These are phyloP conservation scores for Aspergillus cavernicola DNA, from an alignment of 495 filamentous ascomycete species.

Conservation along the genomic window DNA sequence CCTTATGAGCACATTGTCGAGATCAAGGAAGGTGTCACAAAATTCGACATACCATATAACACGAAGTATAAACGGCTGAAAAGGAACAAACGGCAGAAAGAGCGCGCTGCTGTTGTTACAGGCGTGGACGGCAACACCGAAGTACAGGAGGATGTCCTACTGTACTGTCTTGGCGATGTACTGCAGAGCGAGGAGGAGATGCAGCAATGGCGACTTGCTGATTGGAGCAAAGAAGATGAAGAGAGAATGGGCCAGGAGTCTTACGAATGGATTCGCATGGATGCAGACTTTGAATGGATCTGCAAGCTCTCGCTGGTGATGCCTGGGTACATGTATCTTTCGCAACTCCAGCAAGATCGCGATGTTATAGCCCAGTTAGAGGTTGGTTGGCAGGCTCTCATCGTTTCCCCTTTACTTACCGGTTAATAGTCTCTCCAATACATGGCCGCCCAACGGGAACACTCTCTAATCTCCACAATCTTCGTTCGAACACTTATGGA, in stretches of 20 bases:
- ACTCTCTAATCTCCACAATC: constrained; percentile 78
- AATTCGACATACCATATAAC: constrained; percentile 94
- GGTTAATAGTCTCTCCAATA: constrained; percentile 53
- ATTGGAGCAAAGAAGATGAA: constrained; percentile 86
- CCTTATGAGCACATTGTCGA: constrained; percentile 98
- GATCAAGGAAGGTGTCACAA: constrained; percentile 77
- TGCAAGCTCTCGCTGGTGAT: constrained; percentile 74
- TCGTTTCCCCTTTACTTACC: neutral
- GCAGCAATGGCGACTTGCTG: constrained; percentile 74
- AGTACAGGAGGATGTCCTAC: constrained; percentile 73
- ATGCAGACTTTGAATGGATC: constrained; percentile 98
- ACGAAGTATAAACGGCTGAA: constrained; percentile 99
- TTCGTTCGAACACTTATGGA: constrained; percentile 88
- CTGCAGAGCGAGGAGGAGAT: constrained; percentile 78
- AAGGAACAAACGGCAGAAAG: constrained; percentile 81
- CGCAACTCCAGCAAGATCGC: constrained; percentile 93
- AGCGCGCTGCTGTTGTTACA: constrained; percentile 60
- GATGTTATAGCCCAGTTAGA: constrained; percentile 96
- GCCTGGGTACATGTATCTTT: constrained; percentile 95
- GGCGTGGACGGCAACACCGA: constrained; percentile 62
- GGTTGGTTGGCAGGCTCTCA: constrained; percentile 32
- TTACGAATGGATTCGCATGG: constrained; percentile 98
- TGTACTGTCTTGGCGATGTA: constrained; percentile 92
- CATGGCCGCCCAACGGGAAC: constrained; percentile 54
- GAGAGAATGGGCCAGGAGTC: constrained; percentile 89